Base-by-base conservation (phyloP, 208 protist species). In the Leishmania gerbilli region DNA sequence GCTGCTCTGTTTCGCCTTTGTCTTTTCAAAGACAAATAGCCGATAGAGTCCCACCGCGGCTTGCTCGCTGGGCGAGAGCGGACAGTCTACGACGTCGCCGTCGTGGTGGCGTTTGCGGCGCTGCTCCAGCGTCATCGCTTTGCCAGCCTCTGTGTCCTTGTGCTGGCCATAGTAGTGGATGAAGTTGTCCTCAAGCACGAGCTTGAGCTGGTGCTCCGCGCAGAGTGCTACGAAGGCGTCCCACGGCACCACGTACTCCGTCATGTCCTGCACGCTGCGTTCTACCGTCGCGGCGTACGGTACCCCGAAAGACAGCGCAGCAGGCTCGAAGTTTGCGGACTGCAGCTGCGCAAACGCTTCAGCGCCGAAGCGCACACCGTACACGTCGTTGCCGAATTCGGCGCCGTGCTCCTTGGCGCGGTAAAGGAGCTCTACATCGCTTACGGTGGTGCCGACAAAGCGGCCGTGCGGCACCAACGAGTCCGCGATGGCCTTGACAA, bases 241-340 rank as follows among this genome's bases (percentile, higher is more conserved):
- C 93, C 93, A 96, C 49, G 91, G 93, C 21, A 96, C 90, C 21
- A 96, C 74, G 71, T 90, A 96, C 87, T 96, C 93, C 4, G 87
- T 81, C 81, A 94, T 76, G 58, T 89, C 86, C 68, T 77, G 88
- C 72, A 96, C 93, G 34, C 85, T 91, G 24, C 88, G 79, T 77
- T 96, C 91, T 62, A 96, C 84, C 21, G 89, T 90, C 47, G 91
- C 71, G 53, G 77, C 85, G 84, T 96, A 96, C 55, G 89, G 56
- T 5, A 93, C 53, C 3, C 93, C 93, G 80, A 93, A 96, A 3
- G 82, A 79, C 27, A 88, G 24, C 21, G 27, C 27, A 1, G 45
- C 51, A 45, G 68, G 37, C 9, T 76, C 75, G 17, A 83, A 77
- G 64, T 74, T 27, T n/a, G 69, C 55, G 27, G 49, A 76, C 68